These are phyloP conservation scores for Kappamyces sp. DNA, from an alignment of 192 early-diverging fungal genomes.

Conservation along the genomic window DNA sequence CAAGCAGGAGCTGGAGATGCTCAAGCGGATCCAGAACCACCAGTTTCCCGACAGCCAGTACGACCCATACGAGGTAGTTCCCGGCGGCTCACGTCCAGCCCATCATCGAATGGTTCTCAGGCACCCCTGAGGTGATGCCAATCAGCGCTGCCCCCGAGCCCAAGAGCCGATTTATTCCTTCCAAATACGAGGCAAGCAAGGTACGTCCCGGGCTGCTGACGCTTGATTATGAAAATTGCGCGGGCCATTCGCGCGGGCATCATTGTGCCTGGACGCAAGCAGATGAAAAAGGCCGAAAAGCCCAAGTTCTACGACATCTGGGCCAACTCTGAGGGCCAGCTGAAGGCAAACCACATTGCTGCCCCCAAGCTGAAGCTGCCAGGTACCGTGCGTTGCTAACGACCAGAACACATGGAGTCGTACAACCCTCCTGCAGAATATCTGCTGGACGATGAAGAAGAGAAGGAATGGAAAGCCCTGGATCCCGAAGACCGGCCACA, in stretches of 20 bases:
- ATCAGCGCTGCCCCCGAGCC: conserved; percentile 85
- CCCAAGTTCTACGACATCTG: conserved; percentile 85
- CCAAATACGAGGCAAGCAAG: conserved; percentile 87
- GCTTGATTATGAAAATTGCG: conserved; percentile 90
- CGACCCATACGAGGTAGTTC: conserved; percentile 68
- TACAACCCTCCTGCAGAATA: conserved; percentile 98
- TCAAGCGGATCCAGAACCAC: conserved; percentile 78
- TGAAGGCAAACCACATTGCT: conserved; percentile 69
- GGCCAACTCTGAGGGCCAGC: conserved; percentile 60
- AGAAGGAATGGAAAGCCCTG: conserved; percentile 66
- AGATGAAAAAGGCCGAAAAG: conserved; percentile 27
- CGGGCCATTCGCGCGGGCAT: conserved; percentile 86
- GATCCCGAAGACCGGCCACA: conserved; percentile 71
- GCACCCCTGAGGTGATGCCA: conserved; percentile 73
- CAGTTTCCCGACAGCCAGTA: conserved; percentile 75
- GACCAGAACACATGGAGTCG: conserved; percentile 71
- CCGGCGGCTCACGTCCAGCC: conserved; percentile 36
- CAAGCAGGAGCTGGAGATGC: conserved; percentile 88
- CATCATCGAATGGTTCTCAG: conserved; percentile 93
- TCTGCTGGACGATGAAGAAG: conserved; percentile 75
- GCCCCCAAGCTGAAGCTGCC: conserved; percentile 88
- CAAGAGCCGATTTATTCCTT: conserved; percentile 91
- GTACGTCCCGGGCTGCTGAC: conserved; percentile 23
- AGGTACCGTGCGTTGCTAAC: conserved; percentile 23
- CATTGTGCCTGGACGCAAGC: conserved; percentile 59